These are phyloP conservation scores for Coriaria nepalensis DNA, from an alignment of 306 rosid species.

Conservation along the genomic window DNA sequence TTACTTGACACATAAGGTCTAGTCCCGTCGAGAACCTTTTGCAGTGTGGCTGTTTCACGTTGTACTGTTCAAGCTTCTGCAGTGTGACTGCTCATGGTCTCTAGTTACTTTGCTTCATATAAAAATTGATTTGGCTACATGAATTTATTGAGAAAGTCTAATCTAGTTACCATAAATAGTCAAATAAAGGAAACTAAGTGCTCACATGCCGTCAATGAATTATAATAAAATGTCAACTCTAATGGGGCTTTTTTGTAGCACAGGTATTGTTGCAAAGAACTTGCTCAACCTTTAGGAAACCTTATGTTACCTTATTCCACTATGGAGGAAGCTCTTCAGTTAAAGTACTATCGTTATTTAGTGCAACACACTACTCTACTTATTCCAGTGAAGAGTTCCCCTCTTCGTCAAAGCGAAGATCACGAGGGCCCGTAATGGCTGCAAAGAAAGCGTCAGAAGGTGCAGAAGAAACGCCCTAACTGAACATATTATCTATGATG, in stretches of 20 bases:
- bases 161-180: no score
- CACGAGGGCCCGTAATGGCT: conserved; percentile 86
- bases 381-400: conserved; percentile 27
- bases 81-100: no score
- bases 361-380: conserved; percentile 26
- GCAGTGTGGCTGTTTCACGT: no score
- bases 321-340: conserved; percentile 35
- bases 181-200: no score
- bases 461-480: conserved; percentile 1
- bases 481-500: not conserved
- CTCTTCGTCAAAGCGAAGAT: conserved; percentile 67
- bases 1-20: no score
- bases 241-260: not conserved
- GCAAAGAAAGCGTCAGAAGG: conserved; percentile 79
- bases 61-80: no score
- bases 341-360: conserved; percentile 30
- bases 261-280: conserved; percentile 54
- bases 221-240: not conserved
- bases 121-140: no score
- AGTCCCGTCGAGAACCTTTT: no score
- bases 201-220: no score
- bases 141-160: no score
- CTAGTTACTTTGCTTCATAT: no score
- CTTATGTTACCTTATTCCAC: conserved; percentile 31
- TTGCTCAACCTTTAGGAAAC: conserved; percentile 34